These are phyloP conservation scores for Ganoderma resinaceum DNA, from an alignment of 1,284 basidiomycete species.

Conservation along the genomic window DNA sequence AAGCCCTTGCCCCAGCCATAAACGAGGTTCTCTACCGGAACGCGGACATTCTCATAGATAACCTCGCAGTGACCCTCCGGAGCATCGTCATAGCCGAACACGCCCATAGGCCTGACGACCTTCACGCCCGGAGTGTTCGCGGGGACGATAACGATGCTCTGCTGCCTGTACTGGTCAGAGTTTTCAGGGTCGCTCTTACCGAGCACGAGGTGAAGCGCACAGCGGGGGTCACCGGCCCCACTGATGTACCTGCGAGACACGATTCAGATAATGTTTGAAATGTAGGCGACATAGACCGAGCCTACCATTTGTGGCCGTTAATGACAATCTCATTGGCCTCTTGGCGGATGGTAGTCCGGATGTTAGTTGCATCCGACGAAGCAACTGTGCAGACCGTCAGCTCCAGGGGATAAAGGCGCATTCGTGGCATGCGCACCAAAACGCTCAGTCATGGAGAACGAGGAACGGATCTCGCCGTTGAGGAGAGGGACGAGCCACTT, in stretches of 20 bases:
- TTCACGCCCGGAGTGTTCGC: slow-evolving; percentile 88
- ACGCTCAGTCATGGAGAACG: slow-evolving; percentile 95
- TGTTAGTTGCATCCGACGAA: slow-evolving; percentile 96
- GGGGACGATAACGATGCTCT: slow-evolving; percentile 95
- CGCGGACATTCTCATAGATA: slow-evolving; percentile 92
- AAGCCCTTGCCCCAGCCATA: slow-evolving; percentile 95
- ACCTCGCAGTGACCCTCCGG: slow-evolving; percentile 97
- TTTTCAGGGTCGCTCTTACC: slow-evolving; percentile 88
- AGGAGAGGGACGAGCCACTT: slow-evolving; percentile 90
- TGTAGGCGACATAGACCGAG: slow-evolving; percentile 5
- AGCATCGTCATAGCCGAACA: slow-evolving; percentile 95
- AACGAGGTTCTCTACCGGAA: slow-evolving; percentile 85
- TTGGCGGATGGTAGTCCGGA: slow-evolving; percentile 86
- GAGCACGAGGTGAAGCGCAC: slow-evolving; percentile 91
- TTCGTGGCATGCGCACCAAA: slow-evolving; percentile 62
- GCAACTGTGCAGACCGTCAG: slow-evolving; percentile 64
- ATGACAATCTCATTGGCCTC: slow-evolving; percentile 93
- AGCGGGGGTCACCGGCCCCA: slow-evolving; percentile 94
- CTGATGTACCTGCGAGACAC: slow-evolving; percentile 84
- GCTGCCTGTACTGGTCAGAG: slow-evolving; percentile 79
- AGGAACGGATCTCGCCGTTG: slow-evolving; percentile 92
- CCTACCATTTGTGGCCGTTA: slow-evolving; percentile 95
- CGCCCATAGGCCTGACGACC: slow-evolving; percentile 89
- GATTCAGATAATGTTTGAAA: slow-evolving; percentile 8
- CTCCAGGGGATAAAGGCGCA: background rate